Evolutionary conservation across 1,284 basidiomycete species (phyloP).

Genomic region (Pisolithus thermaeus): DNA sequence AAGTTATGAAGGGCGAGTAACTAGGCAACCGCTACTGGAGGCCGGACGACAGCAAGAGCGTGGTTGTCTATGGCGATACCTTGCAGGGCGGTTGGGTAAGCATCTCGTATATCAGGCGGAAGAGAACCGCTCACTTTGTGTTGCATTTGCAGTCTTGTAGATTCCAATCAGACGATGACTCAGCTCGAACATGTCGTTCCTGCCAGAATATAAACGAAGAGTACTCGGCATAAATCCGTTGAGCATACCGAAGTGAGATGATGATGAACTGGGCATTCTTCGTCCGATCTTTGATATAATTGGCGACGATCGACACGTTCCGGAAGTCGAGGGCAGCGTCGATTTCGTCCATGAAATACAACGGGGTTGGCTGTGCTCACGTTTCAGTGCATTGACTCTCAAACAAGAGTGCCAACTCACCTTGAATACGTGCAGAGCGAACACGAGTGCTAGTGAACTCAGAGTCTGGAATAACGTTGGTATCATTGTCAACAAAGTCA

Average conservation of each 20-base stretch:
- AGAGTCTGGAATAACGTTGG: slow-evolving; percentile 56
- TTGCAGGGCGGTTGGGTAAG: slow-evolving; percentile 5
- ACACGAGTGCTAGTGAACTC: slow-evolving; percentile 92
- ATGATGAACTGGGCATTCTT: slow-evolving; percentile 95
- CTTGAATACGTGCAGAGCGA: slow-evolving; percentile 91
- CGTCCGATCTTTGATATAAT: slow-evolving; percentile 92
- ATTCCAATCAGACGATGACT: slow-evolving; percentile 94
- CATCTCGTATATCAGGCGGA: not conserved
- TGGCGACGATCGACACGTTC: slow-evolving; percentile 97
- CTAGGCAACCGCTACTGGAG: not conserved
- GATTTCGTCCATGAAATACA: slow-evolving; percentile 99
- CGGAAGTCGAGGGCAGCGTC: slow-evolving; percentile 96
- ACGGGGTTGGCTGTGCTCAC: slow-evolving; percentile 73
- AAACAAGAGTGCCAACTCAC: slow-evolving; percentile 32
- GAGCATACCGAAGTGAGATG: slow-evolving; percentile 78
- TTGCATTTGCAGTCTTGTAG: slow-evolving; percentile 92
- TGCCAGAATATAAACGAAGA: slow-evolving; percentile 19
- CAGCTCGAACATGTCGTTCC: slow-evolving; percentile 95
- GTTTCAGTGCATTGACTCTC: not conserved
- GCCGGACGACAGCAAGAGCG: slow-evolving; percentile 15
- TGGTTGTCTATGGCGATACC: slow-evolving; percentile 34
- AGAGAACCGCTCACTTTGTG: slow-evolving; percentile 51
- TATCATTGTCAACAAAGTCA: slow-evolving; percentile 5
- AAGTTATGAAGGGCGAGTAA: not conserved
- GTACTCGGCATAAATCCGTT: not conserved